Percentiles rank a stretch among this genome's conserved stretches.
phyloP scores from a whole-genome alignment of 1,284 basidiomycete species.

The Hymenochaete sp. region DNA sequence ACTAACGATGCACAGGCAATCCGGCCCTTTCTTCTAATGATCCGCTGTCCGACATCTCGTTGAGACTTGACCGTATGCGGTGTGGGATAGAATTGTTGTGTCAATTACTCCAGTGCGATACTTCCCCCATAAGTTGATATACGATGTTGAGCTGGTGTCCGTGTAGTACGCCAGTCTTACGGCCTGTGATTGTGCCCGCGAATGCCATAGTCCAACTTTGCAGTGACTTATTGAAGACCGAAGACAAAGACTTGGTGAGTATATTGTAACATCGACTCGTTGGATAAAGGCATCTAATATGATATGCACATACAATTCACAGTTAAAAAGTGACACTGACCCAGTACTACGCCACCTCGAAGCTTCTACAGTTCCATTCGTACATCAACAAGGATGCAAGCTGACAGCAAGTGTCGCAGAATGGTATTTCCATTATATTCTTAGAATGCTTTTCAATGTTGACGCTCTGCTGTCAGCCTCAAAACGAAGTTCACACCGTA shows the following conservation, averaged over 20 bases:
- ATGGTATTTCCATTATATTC: slow-evolving; percentile 31
- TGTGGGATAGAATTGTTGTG: slow-evolving; percentile 44
- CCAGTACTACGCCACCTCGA: slow-evolving; percentile 44
- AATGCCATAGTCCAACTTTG: slow-evolving; percentile 49
- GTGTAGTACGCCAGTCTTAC: slow-evolving; percentile 45
- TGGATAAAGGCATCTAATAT: neutral
- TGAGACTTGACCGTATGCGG: slow-evolving; percentile 51
- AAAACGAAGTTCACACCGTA: slow-evolving; percentile 46
- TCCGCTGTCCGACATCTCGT: slow-evolving; percentile 36
- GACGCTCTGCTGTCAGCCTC: slow-evolving; percentile 32
- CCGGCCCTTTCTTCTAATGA: slow-evolving; percentile 24
- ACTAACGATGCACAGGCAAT: slow-evolving; percentile 12
- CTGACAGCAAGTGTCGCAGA: slow-evolving; percentile 40
- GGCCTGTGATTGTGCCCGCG: slow-evolving; percentile 68
- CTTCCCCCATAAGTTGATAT: neutral
- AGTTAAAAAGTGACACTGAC: slow-evolving; percentile 46
- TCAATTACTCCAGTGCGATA: slow-evolving; percentile 43
- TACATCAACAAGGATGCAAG: slow-evolving; percentile 46
- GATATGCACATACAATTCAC: neutral
- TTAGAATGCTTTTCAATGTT: slow-evolving; percentile 2
- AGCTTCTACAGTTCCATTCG: slow-evolving; percentile 39
- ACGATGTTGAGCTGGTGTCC: slow-evolving; percentile 5
- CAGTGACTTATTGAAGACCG: slow-evolving; percentile 46
- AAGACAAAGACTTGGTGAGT: slow-evolving; percentile 43
- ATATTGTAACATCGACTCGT: slow-evolving; percentile 6